A percentile compares a stretch with the other conserved stretches of the same genome.
These are phyloP conservation scores for Capsicum pubescens DNA, from an alignment of 257 asterid genomes.

Conservation along the genomic window DNA sequence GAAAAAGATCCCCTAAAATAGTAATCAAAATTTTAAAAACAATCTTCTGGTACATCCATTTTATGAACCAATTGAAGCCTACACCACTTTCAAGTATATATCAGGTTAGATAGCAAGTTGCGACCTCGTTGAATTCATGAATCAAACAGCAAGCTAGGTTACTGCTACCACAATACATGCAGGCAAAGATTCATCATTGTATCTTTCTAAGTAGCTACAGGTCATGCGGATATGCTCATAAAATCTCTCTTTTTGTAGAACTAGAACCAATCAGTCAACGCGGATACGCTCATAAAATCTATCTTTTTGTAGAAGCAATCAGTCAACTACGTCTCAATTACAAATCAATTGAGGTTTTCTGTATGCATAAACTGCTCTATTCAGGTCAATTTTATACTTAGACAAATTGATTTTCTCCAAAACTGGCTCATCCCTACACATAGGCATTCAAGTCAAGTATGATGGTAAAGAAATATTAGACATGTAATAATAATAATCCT, in stretches of 20 bases:
- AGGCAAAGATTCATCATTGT: not conserved
- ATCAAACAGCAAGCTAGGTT: not conserved
- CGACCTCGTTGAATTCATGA: not conserved
- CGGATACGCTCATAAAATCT: no score
- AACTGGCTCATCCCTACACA: not conserved
- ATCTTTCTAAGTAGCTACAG: not conserved
- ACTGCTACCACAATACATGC: not conserved
- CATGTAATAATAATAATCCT: not conserved
- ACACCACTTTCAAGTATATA: not conserved
- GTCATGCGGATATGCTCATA: not conserved
- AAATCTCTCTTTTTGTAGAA: not conserved
- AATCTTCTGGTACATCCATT: not conserved
- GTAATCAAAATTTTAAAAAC: not conserved
- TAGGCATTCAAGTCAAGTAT: not conserved
- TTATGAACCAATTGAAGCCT: conserved; percentile 15
- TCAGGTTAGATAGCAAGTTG: conserved; percentile 1
- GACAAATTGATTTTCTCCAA: not conserved
- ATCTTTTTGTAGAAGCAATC: no score
- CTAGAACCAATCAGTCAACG: not conserved
- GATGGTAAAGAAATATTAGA: not conserved
- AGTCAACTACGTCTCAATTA: not conserved
- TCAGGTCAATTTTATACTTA: not conserved
- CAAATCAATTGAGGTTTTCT: not conserved
- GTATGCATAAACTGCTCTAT: not conserved
- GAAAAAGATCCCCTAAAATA: not conserved